Base-by-base conservation (phyloP, 306 rosid genomes). In the Trichosanthes truncata region DNA sequence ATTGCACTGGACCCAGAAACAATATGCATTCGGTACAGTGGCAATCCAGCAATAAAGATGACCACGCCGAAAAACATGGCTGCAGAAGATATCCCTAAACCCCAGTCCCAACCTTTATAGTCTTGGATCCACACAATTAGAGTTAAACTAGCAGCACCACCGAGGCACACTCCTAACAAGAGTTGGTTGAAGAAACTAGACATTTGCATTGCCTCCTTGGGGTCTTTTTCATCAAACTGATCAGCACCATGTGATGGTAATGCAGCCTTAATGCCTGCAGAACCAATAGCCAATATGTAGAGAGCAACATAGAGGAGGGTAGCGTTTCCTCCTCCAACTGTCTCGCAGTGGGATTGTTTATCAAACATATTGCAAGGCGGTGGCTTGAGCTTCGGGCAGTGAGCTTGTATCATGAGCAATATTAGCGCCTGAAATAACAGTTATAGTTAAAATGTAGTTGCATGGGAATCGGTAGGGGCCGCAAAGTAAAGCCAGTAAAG, bases 231-330 rank as follows among this genome's bases (percentile, higher is more conserved):
- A 13, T 95, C 93, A 66, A 89, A 95, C 79, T 95, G 98, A 60
- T 95, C 97, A 0, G 98, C 98, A 5, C 98, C 97, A 72, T 95
- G 98, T 31, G 97, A 60, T 17, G 98, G 98, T 41, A 92, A 79
- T 0, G 90, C 80, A 45, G 98, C 97, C 86, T 91, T 95, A 41
- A 88, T 5, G 74, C 97, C 98, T 1, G 97, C 92, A 48, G 83
- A 75, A 2, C 97, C 97, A 0, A 73, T 80, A 2, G 95, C 97
- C 78, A 91, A 38, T 69, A 80, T 15, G 87, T 95, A 95, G 23
- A 95, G 88, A 40, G 91, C 90, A 67, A 85, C 10, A 68, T 65
- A 94, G 76, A 94, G 97, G 4, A 94, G 9, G 2, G 89, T 89
- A 67, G 93, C 87, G 4, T 87, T 73, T 62, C 88, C 75, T 1